Conservation (phyloP, 768 basidiomycete genomes). For the Tylopilus felleus region DNA sequence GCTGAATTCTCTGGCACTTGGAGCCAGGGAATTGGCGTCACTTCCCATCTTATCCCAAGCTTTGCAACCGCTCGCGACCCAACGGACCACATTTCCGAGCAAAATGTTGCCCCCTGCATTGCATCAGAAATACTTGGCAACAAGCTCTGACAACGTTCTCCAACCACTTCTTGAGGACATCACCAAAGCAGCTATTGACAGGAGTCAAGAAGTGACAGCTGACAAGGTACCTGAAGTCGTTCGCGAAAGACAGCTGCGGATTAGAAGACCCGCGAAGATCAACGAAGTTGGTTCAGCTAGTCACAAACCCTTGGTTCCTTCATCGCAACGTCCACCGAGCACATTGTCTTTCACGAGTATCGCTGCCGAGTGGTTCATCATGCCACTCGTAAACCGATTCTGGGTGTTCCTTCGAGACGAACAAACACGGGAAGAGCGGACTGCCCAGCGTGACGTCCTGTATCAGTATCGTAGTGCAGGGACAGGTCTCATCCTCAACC, state of each 20-base stretch:
- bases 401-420: conserved; percentile 92
- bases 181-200: conserved; percentile 59
- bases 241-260: conserved; percentile 71
- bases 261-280: conserved; percentile 49
- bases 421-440: conserved; percentile 70
- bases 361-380: conserved; percentile 85
- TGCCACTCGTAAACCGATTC: conserved; percentile 89
- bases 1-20: conserved; percentile 81
- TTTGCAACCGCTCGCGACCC: conserved; percentile 30
- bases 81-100: conserved; percentile 65
- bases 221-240: conserved; percentile 58
- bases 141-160: conserved; percentile 41
- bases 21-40: conserved; percentile 77
- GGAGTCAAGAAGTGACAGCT: conserved; percentile 49
- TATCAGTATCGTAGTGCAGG: conserved; percentile 68
- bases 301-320: conserved; percentile 16
- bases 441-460: conserved; percentile 51
- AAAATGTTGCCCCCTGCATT: conserved; percentile 70
- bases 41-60: conserved; percentile 32
- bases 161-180: conserved; percentile 62
- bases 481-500: conserved; percentile 77
- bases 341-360: conserved; percentile 56
- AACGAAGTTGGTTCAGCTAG: conserved; percentile 36
- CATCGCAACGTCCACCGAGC: conserved; percentile 3
- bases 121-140: conserved; percentile 63